Conservation (phyloP, 2,329 filamentous ascomycete species). For the Scedosporium dehoogii region DNA sequence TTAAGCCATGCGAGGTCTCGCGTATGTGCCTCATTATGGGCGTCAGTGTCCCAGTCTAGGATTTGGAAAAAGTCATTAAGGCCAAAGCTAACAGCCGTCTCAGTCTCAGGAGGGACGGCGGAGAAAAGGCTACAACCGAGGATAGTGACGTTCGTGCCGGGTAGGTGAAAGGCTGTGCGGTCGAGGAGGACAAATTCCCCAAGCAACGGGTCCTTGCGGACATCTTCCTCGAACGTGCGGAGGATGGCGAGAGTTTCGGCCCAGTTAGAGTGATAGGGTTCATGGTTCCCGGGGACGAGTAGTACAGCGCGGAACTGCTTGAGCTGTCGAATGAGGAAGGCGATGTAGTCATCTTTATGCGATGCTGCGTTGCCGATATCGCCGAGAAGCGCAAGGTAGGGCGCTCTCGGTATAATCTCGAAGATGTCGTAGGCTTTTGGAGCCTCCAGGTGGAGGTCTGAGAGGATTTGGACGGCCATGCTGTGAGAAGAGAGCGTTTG, state of each 20-base stretch:
- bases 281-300: conserved; percentile 46
- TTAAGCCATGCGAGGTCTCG: conserved; percentile 35
- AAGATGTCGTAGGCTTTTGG: conserved; percentile 39
- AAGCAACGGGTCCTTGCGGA: conserved; percentile 14
- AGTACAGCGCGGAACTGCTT: conserved; percentile 37
- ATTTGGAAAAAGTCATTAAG: conserved; percentile 44
- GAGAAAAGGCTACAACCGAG: conserved; percentile 38
- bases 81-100: conserved; percentile 26
- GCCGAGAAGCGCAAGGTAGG: conserved; percentile 44
- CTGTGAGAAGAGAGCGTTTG: neutral
- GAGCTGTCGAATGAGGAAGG: conserved; percentile 39
- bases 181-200: conserved; percentile 32
- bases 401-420: conserved; percentile 33
- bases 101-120: conserved; percentile 25
- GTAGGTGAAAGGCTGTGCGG: conserved; percentile 16
- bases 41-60: conserved; percentile 24
- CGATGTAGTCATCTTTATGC: conserved; percentile 30
- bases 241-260: conserved; percentile 18
- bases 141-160: conserved; percentile 17
- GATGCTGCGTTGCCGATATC: conserved; percentile 38
- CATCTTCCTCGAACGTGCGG: conserved; percentile 19
- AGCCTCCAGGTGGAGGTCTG: conserved; percentile 46
- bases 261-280: conserved; percentile 37
- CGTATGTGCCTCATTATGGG: conserved; percentile 26
- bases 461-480: conserved; percentile 36